A percentile compares a stretch with the other conserved stretches of the same genome.
Evolutionary conservation across 345 rosid genomes (phyloP).

Genomic region (Sisymbrium irio): DNA sequence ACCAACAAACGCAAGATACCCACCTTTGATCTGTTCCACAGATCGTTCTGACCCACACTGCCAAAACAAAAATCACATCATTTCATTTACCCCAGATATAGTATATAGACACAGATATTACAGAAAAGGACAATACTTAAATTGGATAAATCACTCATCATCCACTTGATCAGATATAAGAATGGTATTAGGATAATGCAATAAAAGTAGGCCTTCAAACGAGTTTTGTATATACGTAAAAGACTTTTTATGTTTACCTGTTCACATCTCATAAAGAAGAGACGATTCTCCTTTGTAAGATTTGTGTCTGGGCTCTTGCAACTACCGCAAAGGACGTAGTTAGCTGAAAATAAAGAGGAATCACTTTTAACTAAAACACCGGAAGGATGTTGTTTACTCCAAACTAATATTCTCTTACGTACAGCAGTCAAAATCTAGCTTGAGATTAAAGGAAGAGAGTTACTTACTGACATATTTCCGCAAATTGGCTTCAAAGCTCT

Average conservation of each 20-base stretch:
- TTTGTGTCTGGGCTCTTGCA: conserved; percentile 59
- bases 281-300: conserved; percentile 58
- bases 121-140: too few species aligned
- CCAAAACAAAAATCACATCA: not conserved
- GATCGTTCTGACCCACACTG: conserved; percentile 91
- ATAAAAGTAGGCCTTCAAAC: not conserved
- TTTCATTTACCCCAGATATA: not conserved
- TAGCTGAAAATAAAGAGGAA: conserved; percentile 30
- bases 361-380: not conserved
- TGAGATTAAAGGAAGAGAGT: not conserved
- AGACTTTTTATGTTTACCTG: conserved; percentile 31
- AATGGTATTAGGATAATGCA: not conserved
- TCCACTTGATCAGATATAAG: not conserved
- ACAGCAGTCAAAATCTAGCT: not conserved
- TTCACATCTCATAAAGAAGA: conserved; percentile 64
- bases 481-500: conserved; percentile 63
- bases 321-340: conserved; percentile 49
- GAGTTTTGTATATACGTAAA: not conserved
- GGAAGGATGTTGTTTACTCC: not conserved
- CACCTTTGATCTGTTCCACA: conserved; percentile 71
- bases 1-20: conserved; percentile 74
- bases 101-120: too few species aligned
- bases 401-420: not conserved
- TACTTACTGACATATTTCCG: conserved; percentile 71
- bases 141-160: not conserved